Evolutionary conservation across 2,329 filamentous ascomycete genomes (phyloP).

Genomic region (Gaeumannomyces tritici): DNA sequence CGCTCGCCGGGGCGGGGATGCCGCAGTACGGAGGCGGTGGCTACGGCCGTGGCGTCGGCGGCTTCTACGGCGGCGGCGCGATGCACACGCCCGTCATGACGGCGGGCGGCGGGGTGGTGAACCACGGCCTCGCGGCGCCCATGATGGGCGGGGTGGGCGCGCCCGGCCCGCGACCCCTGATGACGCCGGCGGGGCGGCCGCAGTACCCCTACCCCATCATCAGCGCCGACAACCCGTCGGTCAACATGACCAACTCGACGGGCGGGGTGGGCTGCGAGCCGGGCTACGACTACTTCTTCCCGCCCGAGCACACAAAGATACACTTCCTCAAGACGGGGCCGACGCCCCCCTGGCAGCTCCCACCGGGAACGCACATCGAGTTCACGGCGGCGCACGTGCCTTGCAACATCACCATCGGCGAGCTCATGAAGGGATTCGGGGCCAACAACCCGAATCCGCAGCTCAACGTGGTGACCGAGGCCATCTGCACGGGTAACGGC

Average conservation of each 20-base stretch:
- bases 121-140: constrained; percentile 2
- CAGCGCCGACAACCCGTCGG: constrained; percentile 36
- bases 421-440: constrained; percentile 50
- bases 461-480: constrained; percentile 49
- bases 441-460: constrained; percentile 37
- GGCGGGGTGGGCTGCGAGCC: constrained; percentile 50
- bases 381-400: constrained; percentile 45
- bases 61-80: constrained; percentile 1
- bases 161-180: not conserved
- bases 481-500: constrained; percentile 44
- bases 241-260: constrained; percentile 46
- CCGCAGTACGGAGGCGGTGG: constrained; percentile 11
- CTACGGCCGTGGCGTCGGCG: constrained; percentile 18
- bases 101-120: not conserved
- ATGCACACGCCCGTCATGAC: not conserved
- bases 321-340: constrained; percentile 42
- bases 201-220: constrained; percentile 31
- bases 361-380: constrained; percentile 27
- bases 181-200: constrained; percentile 14
- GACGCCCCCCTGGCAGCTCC: constrained; percentile 43
- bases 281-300: constrained; percentile 56
- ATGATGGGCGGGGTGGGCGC: constrained; percentile 1
- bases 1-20: not conserved
- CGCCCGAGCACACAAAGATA: constrained; percentile 45
- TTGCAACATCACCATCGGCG: constrained; percentile 38